phyloP scores from a whole-genome alignment of 768 basidiomycete genomes.

The Lentinus tigrinus region DNA sequence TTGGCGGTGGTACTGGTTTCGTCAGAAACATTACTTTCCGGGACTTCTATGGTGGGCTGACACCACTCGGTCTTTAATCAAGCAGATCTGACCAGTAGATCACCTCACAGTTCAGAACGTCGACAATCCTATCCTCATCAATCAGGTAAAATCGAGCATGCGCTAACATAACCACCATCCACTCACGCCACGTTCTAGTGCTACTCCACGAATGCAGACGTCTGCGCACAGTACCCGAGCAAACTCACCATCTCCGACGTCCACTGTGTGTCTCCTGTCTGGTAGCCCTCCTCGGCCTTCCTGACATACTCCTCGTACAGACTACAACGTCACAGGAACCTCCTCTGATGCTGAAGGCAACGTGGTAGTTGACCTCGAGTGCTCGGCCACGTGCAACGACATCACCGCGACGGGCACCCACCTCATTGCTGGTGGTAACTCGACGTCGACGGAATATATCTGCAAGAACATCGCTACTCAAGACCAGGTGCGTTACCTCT shows the following conservation, averaged over 20 bases:
- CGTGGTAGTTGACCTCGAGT: conserved; percentile 43
- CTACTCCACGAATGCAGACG: conserved; percentile 32
- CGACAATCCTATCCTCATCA: conserved; percentile 42
- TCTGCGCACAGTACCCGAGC: conserved; percentile 40
- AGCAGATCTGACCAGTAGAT: neutral
- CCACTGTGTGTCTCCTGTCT: conserved; percentile 32
- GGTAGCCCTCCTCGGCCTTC: neutral
- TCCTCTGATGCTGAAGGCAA: conserved; percentile 39
- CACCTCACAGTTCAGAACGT: conserved; percentile 32
- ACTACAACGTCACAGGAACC: conserved; percentile 41
- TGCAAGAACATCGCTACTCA: conserved; percentile 37
- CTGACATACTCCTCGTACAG: conserved; percentile 14
- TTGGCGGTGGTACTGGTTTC: conserved; percentile 44
- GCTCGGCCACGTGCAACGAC: conserved; percentile 36
- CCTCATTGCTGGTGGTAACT: conserved; percentile 32
- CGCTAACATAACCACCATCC: no score
- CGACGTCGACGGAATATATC: conserved; percentile 29
- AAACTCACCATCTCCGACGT: conserved; percentile 40
- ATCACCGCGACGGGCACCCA: conserved; percentile 38
- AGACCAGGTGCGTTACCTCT: conserved; percentile 22
- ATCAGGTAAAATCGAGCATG: conserved; percentile 28
- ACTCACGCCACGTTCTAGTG: conserved; percentile 28
- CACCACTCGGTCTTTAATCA: neutral
- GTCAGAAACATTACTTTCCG: conserved; percentile 32
- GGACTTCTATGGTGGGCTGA: conserved; percentile 29